Base-by-base conservation (phyloP, 768 basidiomycete species). In the Dentipellis fragilis region DNA sequence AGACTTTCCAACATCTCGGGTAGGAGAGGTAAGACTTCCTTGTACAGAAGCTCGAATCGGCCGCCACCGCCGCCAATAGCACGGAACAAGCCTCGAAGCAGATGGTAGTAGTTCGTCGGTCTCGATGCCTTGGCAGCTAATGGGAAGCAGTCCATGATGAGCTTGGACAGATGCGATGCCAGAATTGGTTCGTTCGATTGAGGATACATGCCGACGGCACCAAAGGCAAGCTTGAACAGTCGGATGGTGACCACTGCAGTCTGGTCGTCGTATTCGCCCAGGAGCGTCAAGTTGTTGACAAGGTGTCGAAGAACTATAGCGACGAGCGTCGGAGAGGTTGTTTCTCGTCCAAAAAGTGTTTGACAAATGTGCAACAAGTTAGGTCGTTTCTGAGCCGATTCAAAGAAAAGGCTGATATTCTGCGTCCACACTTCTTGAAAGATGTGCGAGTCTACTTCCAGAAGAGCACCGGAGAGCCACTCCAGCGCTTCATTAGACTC, bases 1-100 rank as follows among this genome's bases (percentile, higher is more conserved):
- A 99, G 75, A 58, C 85, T 91, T 65, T 99, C 95, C 49, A 99
- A 79, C 87, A 99, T 93, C 66, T 97, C 94, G 16, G 96, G 94
- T 4, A 99, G 79, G 49, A 98, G 81, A 2, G 96, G 95, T 10
- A 98, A 75, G 10, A 99, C 95, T 63, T 95, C 95, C 64, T 93
- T 92, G 74, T 98, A 98, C 49, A 99, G 71, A 36, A 89, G 76
- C 65, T 98, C 96, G 68, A 97, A 96, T 23, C 90, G 79, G 9
- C 94, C 95, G 0, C 91, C 92, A 8, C 89, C 88, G 1, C 93
- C 93, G 19, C 89, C 89, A 57, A 94, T 94, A 23, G 87, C 89
- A 51, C 94, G 83, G 74, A 99, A 99, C 47, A 99, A 80, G 0
- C 89, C 89, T 56, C 93, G 80, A 10, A 98, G 80, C 19, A 98